These are phyloP conservation scores for Rheum nobile DNA, from an alignment of 148 eudicot species.

Conservation along the genomic window DNA sequence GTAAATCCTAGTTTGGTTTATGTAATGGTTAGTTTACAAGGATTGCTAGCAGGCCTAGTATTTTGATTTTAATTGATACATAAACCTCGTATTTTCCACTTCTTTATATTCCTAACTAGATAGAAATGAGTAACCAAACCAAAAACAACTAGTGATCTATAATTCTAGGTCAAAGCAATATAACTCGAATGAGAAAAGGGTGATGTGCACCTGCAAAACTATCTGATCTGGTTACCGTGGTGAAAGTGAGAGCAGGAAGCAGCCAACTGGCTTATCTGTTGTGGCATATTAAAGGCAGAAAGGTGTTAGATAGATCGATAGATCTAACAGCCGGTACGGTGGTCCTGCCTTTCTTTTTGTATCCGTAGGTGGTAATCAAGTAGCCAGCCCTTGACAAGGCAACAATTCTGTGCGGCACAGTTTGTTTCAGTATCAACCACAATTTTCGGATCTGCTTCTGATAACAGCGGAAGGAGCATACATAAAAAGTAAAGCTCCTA, in stretches of 20 bases:
- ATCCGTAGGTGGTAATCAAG: background rate
- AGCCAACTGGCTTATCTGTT: background rate
- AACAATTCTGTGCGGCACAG: constrained; percentile 1
- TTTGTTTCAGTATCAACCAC: background rate
- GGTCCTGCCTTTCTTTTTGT: background rate
- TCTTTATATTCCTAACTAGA: background rate
- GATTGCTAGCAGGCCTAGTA: too few relatives aligned
- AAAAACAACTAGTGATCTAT: background rate
- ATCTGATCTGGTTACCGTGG: background rate
- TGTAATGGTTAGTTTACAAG: too few relatives aligned
- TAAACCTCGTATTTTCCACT: background rate
- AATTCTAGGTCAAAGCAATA: background rate
- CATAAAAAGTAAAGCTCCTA: background rate
- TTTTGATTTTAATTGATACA: too few relatives aligned
- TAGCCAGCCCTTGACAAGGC: background rate
- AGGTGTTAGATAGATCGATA: constrained; percentile 2
- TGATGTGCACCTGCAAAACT: background rate
- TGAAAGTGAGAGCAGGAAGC: constrained; percentile 3
- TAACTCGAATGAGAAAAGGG: background rate
- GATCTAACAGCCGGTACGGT: background rate
- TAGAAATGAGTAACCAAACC: background rate
- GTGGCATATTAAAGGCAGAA: background rate
- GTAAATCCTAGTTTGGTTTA: background rate
- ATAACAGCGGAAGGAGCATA: background rate
- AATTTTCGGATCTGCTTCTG: background rate